Evolutionary conservation across 352 stramenopile species (phyloP), one percentile per base, ranked within the genome.

Genomic region (Albugo candida): DNA sequence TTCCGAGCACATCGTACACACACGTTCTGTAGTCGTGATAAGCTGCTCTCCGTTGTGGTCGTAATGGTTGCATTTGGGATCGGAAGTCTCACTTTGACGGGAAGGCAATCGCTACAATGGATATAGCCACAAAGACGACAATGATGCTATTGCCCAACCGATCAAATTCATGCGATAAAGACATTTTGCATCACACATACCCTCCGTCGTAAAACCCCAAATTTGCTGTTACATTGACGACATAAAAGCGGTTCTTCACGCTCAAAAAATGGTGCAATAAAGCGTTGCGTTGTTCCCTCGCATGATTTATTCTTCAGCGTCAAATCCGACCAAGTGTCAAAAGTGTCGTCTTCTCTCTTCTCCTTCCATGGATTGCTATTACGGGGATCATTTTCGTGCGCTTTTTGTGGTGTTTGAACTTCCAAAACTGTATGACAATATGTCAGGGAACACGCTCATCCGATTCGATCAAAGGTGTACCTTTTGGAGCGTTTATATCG

Each of bases 1-100:
- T 92, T 92, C 10, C 78, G 78, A 35, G 64, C 75, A 59, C 78
- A 92, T 11, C 75, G 73, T 21, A 63, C 56, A 48, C 78, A 92
- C 6, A 87, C 68, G 0, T 73, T 62, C 49, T 81, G 67, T 48
- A 31, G 24, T 31, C 24, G 3, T 31, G 24, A 31, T 31, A 31
- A 31, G 8, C 24, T 31, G 24, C 24, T 31, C 8, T 31, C 24
- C 3, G 24, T 83, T 79, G 42, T 84, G 66, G 13, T 83, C 66
- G 51, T 84, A 83, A 31, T 8, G 0, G 54, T 59, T 0, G 65
- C 55, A 3, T 59, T 64, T 0, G 77, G 67, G 36, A 85, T 68
- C n/a, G 69, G 75, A 18, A 83, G 56, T 38, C 64, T 60, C n/a
- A 68, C 70, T 45, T 79, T 80, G 0, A 67, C 52, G 12, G 75